Base-by-base conservation (phyloP, 2,329 filamentous ascomycete species). In the Diatrype stigma region DNA sequence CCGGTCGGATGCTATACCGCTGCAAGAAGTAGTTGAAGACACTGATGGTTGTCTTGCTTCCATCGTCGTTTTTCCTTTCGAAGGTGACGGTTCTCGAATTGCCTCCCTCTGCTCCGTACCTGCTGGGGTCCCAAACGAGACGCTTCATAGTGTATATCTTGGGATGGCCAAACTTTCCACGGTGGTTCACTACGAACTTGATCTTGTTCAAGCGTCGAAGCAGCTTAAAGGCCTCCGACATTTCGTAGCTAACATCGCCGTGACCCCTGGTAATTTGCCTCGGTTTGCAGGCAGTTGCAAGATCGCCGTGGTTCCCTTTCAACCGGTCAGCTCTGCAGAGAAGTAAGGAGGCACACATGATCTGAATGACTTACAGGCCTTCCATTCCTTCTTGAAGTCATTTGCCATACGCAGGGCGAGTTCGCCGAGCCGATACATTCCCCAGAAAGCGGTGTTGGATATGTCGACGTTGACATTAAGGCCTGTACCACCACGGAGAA, bases 381-480 rank as follows among this genome's bases (percentile, higher is more conserved):
- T 57, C 44, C 64, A 64, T 2, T 71, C 47, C 1, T 56, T 58
- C 35, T 64, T 66, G n/a, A 60, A 54, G 0, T 40, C 47, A 5
- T 47, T 50, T 26, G 54, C 17, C 49, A 65, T 50, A 3, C 51
- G 51, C 19, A 59, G 22, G 8, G 64, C 65, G 2, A 79, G 51
- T 3, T 70, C 59, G 17, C 72, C 69, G 4, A 81, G 47, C 1
- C 63, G 64, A 2, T 64, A 56, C 0, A 63, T 68, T 0, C 70
- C 78, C 87, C 89, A 97, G 72, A 99, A 99, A 12, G 88, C 89
- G 0, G 90, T 89, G 64, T 97, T 96, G 51, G 92, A 87, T 28
- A 96, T 87, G 62, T 99, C 93, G 11, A 96, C 84, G 60, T 96
- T 97, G 65, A 99, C 74, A 0, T 88, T 83, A 6, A 97, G 76